Evolutionary conservation across 2,329 filamentous ascomycete genomes (phyloP).

Genomic region (Apiospora koreana): DNA sequence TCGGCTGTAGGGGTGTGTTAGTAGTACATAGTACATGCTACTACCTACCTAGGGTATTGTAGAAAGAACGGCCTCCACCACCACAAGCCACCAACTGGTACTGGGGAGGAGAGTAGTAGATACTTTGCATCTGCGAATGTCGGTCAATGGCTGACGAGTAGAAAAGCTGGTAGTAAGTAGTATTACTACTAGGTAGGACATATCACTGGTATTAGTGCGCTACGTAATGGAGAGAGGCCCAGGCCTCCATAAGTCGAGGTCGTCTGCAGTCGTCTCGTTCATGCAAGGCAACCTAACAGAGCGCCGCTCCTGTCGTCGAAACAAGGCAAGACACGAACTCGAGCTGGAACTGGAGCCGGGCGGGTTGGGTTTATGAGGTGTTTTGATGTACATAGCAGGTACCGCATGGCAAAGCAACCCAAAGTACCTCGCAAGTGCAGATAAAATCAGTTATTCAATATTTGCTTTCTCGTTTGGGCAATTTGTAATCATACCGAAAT

Average conservation of each 20-base stretch:
- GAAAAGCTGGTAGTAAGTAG: too few relatives aligned
- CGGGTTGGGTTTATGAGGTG: background rate
- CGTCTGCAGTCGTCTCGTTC: constrained; percentile 1
- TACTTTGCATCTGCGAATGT: background rate
- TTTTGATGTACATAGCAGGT: background rate
- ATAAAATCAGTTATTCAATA: background rate
- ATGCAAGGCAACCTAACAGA: constrained; percentile 8
- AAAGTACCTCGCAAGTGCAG: background rate
- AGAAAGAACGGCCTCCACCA: background rate
- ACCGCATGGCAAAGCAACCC: background rate
- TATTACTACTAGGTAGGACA: too few relatives aligned
- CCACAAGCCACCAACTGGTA: background rate
- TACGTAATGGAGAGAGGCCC: background rate
- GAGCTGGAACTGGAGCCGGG: background rate
- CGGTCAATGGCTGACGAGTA: background rate
- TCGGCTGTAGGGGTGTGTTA: constrained; percentile 7
- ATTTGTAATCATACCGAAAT: background rate
- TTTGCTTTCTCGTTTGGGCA: background rate
- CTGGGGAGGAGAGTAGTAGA: background rate
- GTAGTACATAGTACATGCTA: background rate
- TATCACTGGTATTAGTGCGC: background rate
- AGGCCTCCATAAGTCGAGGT: background rate
- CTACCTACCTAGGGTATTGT: background rate
- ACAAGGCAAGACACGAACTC: constrained; percentile 6
- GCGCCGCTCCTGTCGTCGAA: background rate